Evolutionary conservation across 139 green algal genomes (phyloP), one percentile per base, ranked within the genome.

Genomic region (Chlorella ohadii): DNA sequence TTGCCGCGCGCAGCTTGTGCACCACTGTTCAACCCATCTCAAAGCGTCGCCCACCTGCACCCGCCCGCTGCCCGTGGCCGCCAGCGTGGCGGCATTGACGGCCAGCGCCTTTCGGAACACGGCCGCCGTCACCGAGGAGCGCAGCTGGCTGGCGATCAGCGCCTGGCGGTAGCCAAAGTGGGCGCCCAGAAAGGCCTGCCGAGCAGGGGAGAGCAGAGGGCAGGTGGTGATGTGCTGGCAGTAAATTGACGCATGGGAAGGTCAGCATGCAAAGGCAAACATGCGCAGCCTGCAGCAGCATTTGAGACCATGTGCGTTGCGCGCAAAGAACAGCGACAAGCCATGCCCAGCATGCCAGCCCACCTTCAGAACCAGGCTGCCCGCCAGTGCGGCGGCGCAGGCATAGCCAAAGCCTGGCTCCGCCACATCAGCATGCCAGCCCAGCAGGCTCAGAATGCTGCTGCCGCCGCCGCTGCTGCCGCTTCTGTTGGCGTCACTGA

Each of bases 131-230:
- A 98, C 75, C 4, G 84, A 89, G 0, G 89, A 83, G 1, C 93
- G 89, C 73, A 98, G 74, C 80, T 89, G 90, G 79, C 84, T 90
- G 38, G 84, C 63, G 9, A 94, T 72, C 3, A 86, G 79, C 36
- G 84, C 84, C 85, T 91, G 82, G 63, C 82, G 76, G 77, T 91
- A 98, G 86, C 86, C 90, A 87, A 95, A 98, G 41, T 97, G 94
- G 20, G 81, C 82, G 38, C 87, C 87, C 36, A 97, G 81, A 15
- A 96, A 23, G 6, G 91, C 94, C 85, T 90, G 87, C 59, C n/a
- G n/a, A 4, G 36, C 11, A 5, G 5, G 3, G 19, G 51, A 39
- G 4, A 66, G 31, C 0, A n/a, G 11, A 23, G 39, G 39, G 4
- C 34, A 61, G 20, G 22, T 2, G 23, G 3, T n/a, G n/a, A n/a